Conservation (phyloP, 345 rosid genomes). For the Lepidium africanum region DNA sequence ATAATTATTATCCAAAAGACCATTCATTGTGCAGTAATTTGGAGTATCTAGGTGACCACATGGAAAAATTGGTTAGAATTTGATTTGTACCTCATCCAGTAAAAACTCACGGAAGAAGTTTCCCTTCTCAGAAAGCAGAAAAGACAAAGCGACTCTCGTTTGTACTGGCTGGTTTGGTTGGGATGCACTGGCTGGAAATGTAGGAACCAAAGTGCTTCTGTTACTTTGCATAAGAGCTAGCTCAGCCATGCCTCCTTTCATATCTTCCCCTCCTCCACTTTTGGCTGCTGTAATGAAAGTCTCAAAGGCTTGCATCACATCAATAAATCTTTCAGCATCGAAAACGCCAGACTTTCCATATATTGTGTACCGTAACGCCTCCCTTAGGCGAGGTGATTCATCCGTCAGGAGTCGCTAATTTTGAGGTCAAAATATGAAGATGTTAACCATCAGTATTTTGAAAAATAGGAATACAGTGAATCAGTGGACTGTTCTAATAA, state of each 20-base stretch:
- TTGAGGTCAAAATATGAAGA: not conserved
- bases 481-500: not conserved
- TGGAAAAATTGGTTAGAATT: not conserved
- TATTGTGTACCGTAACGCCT: conserved; percentile 84
- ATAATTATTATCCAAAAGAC: not conserved
- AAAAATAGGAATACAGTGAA: not conserved
- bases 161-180: conserved; percentile 53
- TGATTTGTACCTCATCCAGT: conserved; percentile 71
- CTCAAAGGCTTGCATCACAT: conserved; percentile 98
- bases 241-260: conserved; percentile 93
- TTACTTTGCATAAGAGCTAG: conserved; percentile 59
- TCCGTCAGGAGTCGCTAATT: conserved; percentile 83
- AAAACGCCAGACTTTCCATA: conserved; percentile 89
- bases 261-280: conserved; percentile 91
- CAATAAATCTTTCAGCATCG: conserved; percentile 97
- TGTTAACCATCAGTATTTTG: not conserved
- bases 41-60: not conserved
- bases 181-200: conserved; percentile 31
- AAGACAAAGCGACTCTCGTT: conserved; percentile 85
- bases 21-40: not conserved
- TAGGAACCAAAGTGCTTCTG: conserved; percentile 29
- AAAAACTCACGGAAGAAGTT: conserved; percentile 92
- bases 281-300: conserved; percentile 87
- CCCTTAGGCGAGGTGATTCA: conserved; percentile 78
- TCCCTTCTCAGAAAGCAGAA: conserved; percentile 82